Conservation (phyloP, 2,329 filamentous ascomycete species). For the Alternaria arborescens region DNA sequence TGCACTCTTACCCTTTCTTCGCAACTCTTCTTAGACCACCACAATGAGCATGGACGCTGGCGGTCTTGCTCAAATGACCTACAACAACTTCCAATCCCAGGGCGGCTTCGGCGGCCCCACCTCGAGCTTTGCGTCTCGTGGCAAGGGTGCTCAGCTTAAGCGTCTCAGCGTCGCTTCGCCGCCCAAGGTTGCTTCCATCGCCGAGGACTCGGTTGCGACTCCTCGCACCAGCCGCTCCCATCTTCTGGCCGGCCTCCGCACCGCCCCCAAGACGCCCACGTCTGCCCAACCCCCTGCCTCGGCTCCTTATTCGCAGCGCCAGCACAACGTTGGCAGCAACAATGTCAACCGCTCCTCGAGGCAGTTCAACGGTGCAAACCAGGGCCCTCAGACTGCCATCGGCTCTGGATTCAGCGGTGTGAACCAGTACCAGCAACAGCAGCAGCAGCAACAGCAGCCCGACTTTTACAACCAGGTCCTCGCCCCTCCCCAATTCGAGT, state of each 20-base stretch:
- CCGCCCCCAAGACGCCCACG: constrained; percentile 85
- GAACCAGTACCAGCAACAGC: constrained; percentile 54
- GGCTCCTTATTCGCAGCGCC: constrained; percentile 66
- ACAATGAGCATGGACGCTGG: constrained; percentile 84
- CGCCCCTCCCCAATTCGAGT: constrained; percentile 80
- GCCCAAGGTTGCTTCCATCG: constrained; percentile 72
- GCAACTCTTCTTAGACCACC: constrained; percentile 35
- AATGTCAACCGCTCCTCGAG: constrained; percentile 59
- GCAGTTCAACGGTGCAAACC: constrained; percentile 51
- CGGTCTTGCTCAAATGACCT: constrained; percentile 99
- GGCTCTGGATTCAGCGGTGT: constrained; percentile 62
- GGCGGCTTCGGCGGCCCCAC: constrained; percentile 76
- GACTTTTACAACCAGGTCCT: constrained; percentile 83
- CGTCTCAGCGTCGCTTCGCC: constrained; percentile 81
- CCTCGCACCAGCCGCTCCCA: constrained; percentile 95
- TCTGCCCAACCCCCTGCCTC: constrained; percentile 70
- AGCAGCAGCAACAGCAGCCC: constrained; percentile 49
- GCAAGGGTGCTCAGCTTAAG: constrained; percentile 87
- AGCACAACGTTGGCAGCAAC: constrained; percentile 56
- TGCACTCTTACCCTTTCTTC: constrained; percentile 43
- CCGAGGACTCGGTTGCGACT: constrained; percentile 71
- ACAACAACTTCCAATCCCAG: constrained; percentile 73
- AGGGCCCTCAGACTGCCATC: constrained; percentile 66
- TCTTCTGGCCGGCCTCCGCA: constrained; percentile 89
- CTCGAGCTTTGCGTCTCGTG: constrained; percentile 84